Evolutionary conservation across 305 asterid species (phyloP).

Genomic region (Fraxinus nigra): DNA sequence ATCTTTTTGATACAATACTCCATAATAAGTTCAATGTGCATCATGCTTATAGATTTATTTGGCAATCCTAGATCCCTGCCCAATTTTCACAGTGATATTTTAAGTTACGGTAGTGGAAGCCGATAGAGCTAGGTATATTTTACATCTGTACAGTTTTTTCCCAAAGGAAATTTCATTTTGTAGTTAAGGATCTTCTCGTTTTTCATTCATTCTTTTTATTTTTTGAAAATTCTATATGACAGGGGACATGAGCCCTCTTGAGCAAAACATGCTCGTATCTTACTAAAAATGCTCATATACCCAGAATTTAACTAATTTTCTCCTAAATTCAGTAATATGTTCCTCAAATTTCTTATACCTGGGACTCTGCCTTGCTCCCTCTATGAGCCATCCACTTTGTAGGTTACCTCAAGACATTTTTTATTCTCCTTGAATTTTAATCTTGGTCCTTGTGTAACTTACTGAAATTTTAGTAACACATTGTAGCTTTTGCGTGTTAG

Average conservation of each 20-base stretch:
- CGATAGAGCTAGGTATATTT: background rate
- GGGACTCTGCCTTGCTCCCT: background rate
- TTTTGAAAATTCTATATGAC: background rate
- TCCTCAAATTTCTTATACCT: background rate
- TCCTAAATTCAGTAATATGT: background rate
- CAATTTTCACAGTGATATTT: background rate
- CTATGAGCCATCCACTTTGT: background rate
- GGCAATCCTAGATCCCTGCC: background rate
- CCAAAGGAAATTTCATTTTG: background rate
- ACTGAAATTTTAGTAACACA: background rate
- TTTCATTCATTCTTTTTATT: background rate
- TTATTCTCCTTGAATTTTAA: background rate
- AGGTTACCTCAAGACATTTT: background rate
- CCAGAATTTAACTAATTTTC: background rate
- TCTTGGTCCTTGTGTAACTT: background rate
- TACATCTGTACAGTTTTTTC: background rate
- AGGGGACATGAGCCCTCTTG: background rate
- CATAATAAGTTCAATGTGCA: background rate
- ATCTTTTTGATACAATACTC: background rate
- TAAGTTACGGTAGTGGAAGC: background rate
- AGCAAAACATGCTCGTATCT: background rate
- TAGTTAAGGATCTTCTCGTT: background rate
- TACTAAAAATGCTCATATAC: background rate
- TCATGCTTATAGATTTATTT: background rate
- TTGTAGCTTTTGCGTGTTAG: background rate